Evolutionary conservation across 495 filamentous ascomycete genomes (phyloP), one percentile per base, ranked within the genome.

Genomic region (Lasiosphaeria hispida): DNA sequence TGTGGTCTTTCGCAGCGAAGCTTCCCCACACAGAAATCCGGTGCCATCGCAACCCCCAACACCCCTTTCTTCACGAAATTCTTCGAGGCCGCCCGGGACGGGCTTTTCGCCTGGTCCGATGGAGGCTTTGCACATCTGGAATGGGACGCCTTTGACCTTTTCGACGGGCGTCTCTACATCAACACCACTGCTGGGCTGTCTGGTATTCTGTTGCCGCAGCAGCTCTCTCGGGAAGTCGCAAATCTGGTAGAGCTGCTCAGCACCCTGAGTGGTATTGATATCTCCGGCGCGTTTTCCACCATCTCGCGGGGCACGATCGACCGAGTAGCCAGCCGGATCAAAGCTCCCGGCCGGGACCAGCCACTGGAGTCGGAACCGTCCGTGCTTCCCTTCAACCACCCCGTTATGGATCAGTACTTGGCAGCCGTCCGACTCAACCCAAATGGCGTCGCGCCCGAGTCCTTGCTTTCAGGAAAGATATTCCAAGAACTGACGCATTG

Each of bases 401-500:
- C 76, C 0, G 71, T 84, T 4, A 76, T 88, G 58, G 79, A 90
- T 58, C 67, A 72, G 30, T 83, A 85, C 62, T 72, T 91, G 4
- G 59, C 63, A 7, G 72, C 80, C 3, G 75, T 88, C 34, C 72
- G 76, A 1, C 63, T 89, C 41, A 53, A 66, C 1, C 17, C 52
- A 10, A 67, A 75, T 18, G 65, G 69, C 43, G 55, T 60, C 13
- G 65, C 57, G 10, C 53, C 51, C 13, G 23, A 44, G n/a, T 53
- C 64, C 8, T 39, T 57, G 4, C n/a, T 39, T 7, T 11, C 55
- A 10, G 37, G 15, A 17, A 58, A 66, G 33, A 70, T 85, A 7
- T 87, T 84, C 65, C 70, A 74, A 43, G 87, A 90, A 49, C 60
- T 83, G 1, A 74, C 75, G 2, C 85, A 90, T 64, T 88, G 84